Evolutionary conservation across 2,329 filamentous ascomycete species (phyloP), one percentile per base, ranked within the genome.

Genomic region (Trichothecium sympodiale): DNA sequence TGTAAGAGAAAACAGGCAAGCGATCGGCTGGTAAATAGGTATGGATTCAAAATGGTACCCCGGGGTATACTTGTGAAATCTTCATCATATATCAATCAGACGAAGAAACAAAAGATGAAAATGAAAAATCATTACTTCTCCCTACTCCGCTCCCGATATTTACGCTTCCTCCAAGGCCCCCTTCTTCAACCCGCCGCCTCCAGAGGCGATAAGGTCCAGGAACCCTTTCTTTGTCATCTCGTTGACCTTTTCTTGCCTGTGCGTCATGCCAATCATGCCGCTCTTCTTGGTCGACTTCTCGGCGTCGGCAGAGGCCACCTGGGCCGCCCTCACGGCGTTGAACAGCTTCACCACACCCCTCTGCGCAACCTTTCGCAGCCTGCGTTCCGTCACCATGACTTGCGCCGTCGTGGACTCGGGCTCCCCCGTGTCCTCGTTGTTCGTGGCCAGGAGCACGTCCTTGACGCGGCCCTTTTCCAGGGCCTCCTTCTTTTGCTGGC

Each of bases 201-300:
- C 73, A 3, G 69, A 72, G 4, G 75, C 74, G 54, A 98, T 94
- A 56, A 96, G 62, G 42, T 96, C 89, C 56, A 98, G 60, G 62
- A 96, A 98, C 0, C 89, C 88, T 63, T 95, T 84, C 65, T 94
- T 93, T 57, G 83, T 94, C 80, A 98, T 91, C 67, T 96, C 88
- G 45, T 85, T 91, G 35, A 94, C 69, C 64, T 82, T 87, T 61
- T 93, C 86, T 60, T 93, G 82, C 45, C 86, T 76, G 57, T 83
- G 77, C 42, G 72, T 74, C 51, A 86, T 77, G 2, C 89, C 89
- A 23, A 94, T 72, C 1, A 93, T 66, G 4, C 86, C 83, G 41
- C 80, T 74, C 46, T 76, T 77, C 57, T 74, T 74, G 33, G 77
- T 71, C 45, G 75, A 74, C 56, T 68, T 75, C 53, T 83, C 79